These are phyloP conservation scores for Ehretia macrophylla DNA, from an alignment of 257 asterid species.

Conservation along the genomic window DNA sequence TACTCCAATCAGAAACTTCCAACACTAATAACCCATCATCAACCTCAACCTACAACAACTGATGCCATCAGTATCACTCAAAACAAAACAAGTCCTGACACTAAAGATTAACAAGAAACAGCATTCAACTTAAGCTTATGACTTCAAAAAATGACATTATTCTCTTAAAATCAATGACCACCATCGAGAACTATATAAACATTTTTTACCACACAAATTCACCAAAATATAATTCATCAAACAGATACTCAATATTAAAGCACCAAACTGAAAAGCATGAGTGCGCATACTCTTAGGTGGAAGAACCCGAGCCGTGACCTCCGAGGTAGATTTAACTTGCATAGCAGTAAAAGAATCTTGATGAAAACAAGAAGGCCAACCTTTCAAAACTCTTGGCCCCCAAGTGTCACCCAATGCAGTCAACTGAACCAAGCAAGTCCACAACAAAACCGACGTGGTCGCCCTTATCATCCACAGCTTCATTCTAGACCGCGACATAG, in stretches of 20 bases:
- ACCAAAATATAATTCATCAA: slow-evolving; percentile 2
- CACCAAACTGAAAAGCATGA: background rate
- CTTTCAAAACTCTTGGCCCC: slow-evolving; percentile 84
- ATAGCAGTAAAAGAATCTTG: slow-evolving; percentile 57
- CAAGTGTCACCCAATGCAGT: slow-evolving; percentile 81
- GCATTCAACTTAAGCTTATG: too few relatives aligned
- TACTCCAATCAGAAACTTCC: too few relatives aligned
- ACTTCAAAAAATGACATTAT: too few relatives aligned
- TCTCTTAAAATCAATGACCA: too few relatives aligned
- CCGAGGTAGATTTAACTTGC: slow-evolving; percentile 50
- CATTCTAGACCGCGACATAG: slow-evolving; percentile 76
- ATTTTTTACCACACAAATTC: too few relatives aligned
- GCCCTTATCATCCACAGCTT: slow-evolving; percentile 94
- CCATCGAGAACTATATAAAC: background rate
- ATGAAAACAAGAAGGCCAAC: slow-evolving; percentile 90
- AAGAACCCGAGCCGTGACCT: slow-evolving; percentile 57
- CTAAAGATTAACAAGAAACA: too few relatives aligned
- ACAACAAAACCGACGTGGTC: slow-evolving; percentile 65
- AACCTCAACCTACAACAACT: too few relatives aligned
- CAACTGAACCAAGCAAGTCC: slow-evolving; percentile 92
- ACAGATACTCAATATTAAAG: background rate
- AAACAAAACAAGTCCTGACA: too few relatives aligned
- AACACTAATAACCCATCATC: too few relatives aligned
- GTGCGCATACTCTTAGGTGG: slow-evolving; percentile 96
- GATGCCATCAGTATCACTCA: too few relatives aligned